Evolutionary conservation across 345 rosid species (phyloP).

Genomic region (thale cress (Arabidopsis thaliana)): DNA sequence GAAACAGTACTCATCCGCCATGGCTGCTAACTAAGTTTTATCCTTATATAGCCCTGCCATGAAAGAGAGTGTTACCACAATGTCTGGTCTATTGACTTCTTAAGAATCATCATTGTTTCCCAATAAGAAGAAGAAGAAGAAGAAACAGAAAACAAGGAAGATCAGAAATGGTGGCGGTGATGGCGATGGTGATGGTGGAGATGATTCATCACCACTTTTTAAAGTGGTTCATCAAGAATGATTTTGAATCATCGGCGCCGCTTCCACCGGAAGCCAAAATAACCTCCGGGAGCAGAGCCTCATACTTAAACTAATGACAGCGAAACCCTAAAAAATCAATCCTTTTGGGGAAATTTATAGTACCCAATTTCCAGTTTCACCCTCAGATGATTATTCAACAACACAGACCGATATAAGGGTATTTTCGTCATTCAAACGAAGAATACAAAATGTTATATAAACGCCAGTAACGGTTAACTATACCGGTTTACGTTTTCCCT

Average conservation of each 20-base stretch:
- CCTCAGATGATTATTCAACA: too few species aligned
- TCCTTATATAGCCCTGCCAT: conserved; percentile 41
- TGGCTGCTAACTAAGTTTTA: conserved; percentile 45
- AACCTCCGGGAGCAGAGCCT: conserved; percentile 52
- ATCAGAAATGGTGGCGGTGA: not conserved
- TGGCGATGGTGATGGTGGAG: conserved; percentile 2
- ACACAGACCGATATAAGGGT: too few species aligned
- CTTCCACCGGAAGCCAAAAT: conserved; percentile 40
- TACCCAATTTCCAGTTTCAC: not conserved
- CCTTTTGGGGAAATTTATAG: conserved; percentile 21
- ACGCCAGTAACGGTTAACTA: too few species aligned
- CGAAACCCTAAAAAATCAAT: conserved; percentile 27
- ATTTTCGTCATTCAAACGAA: too few species aligned
- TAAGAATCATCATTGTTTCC: conserved; percentile 49
- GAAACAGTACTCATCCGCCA: not conserved
- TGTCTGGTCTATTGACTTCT: conserved; percentile 44
- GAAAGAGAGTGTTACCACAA: conserved; percentile 27
- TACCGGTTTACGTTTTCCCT: not conserved
- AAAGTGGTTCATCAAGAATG: conserved; percentile 2
- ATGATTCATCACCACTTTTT: conserved; percentile 35
- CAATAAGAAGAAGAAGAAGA: conserved; percentile 25
- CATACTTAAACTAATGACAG: conserved; percentile 50
- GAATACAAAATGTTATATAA: too few species aligned
- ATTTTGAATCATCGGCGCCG: conserved; percentile 48
- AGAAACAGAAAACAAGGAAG: not conserved